These are phyloP conservation scores for Fusarium penzigii DNA, from an alignment of 2,329 filamentous ascomycete species.

Conservation along the genomic window DNA sequence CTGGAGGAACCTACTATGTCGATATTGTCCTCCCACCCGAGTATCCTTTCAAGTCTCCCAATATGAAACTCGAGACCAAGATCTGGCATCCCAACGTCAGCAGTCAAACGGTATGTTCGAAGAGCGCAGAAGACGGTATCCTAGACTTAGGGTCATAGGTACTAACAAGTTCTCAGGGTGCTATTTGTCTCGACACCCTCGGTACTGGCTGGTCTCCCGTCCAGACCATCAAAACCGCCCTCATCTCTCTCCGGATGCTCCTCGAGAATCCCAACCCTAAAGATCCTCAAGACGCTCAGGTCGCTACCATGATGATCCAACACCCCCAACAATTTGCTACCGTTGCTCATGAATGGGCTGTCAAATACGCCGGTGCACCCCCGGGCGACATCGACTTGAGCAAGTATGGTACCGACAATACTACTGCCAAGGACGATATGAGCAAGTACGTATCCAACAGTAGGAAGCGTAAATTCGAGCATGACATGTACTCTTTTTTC, in stretches of 20 bases:
- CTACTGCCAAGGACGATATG: slow-evolving; percentile 33
- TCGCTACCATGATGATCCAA: slow-evolving; percentile 84
- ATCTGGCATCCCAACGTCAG: slow-evolving; percentile 98
- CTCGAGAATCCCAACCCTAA: slow-evolving; percentile 93
- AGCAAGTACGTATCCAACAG: slow-evolving; percentile 30
- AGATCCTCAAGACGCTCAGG: slow-evolving; percentile 95
- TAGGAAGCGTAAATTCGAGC: not conserved
- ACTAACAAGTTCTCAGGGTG: slow-evolving; percentile 63
- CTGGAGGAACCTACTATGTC: slow-evolving; percentile 78
- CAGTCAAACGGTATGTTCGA: slow-evolving; percentile 73
- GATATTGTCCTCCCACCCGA: slow-evolving; percentile 85
- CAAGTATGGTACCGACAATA: slow-evolving; percentile 52
- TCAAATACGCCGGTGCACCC: slow-evolving; percentile 78
- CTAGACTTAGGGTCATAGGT: not conserved
- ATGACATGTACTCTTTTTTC: no score
- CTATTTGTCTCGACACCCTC: slow-evolving; percentile 94
- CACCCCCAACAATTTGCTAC: slow-evolving; percentile 77
- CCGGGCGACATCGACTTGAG: slow-evolving; percentile 38
- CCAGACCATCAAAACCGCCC: slow-evolving; percentile 90
- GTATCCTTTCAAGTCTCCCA: slow-evolving; percentile 91
- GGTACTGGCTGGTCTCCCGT: slow-evolving; percentile 92
- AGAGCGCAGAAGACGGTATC: not conserved
- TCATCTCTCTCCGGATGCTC: slow-evolving; percentile 90
- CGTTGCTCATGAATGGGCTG: slow-evolving; percentile 88
- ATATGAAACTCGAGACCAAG: slow-evolving; percentile 89